phyloP scores from a whole-genome alignment of 129 eudicot species.

The Helianthus annuus region DNA sequence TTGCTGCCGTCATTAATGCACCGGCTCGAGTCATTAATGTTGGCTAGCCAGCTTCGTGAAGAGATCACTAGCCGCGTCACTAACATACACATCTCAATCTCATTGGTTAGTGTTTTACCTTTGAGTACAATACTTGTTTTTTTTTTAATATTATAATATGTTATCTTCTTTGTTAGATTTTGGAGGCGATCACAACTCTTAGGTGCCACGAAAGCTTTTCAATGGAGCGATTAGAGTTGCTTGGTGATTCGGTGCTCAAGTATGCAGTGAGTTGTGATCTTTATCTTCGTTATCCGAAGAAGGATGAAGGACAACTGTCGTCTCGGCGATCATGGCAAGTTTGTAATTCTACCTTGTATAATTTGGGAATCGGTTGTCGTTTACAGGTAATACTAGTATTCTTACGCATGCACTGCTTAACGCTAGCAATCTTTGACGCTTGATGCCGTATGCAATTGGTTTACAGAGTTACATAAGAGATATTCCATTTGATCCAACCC shows the following conservation, averaged over 20 bases:
- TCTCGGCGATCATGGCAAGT: constrained; percentile 48
- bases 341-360: constrained; percentile 68
- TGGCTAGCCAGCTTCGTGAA: constrained; percentile 87
- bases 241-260: constrained; percentile 92
- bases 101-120: constrained; percentile 54
- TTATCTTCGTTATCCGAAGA: constrained; percentile 58
- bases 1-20: constrained; percentile 91
- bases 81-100: constrained; percentile 53
- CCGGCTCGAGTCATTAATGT: constrained; percentile 81
- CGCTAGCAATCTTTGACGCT: not conserved
- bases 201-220: constrained; percentile 88
- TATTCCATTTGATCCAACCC: constrained; percentile 80
- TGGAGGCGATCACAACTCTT: constrained; percentile 87
- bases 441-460: constrained; percentile 7
- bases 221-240: constrained; percentile 93
- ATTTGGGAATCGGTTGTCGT: constrained; percentile 52
- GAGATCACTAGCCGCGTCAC: constrained; percentile 44
- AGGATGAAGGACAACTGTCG: constrained; percentile 81
- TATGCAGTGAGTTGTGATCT: constrained; percentile 78
- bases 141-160: not conserved
- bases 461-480: constrained; percentile 76
- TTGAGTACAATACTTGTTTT: constrained; percentile 2
- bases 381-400: constrained; percentile 54
- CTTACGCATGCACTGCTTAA: not conserved
- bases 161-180: constrained; percentile 47